Base-by-base conservation (phyloP, 1,284 basidiomycete genomes). In the Polyporus tsugae region DNA sequence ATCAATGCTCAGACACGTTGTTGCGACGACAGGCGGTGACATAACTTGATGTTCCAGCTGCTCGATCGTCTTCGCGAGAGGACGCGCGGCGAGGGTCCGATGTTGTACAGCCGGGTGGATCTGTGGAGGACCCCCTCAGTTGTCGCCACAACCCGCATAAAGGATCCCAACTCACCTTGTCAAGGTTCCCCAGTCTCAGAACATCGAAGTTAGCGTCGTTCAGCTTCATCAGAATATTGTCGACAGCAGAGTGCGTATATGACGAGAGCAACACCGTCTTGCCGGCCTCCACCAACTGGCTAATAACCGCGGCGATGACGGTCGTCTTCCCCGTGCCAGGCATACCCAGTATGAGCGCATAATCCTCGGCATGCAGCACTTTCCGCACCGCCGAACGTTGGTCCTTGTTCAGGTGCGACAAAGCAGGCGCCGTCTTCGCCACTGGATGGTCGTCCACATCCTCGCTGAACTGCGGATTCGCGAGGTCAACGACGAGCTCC, bases 241-340 rank as follows among this genome's bases (percentile, higher is more conserved):
- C 97, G 58, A 99, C 97, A 0, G 98, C 98, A 7, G 96, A 98
- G 82, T 99, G 98, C 1, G 97, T 99, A 78, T 99, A 98, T 59
- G 94, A 95, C 1, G 95, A 94, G 66, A 99, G 80, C 29, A 99
- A 80, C 6, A 99, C 94, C 0, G 88, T 94, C 83, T 98, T 96
- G 4, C 95, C 95, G 78, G 89, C 83, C 52, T 82, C 84, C 1
- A 95, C 95, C 6, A 99, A 82, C 33, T 88, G 85, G 73, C 89
- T 88, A 77, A 99, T 96, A 53, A 98, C 87, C 52, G 95, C 91
- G 0, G 95, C 95, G 65, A 99, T 93, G 4, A 97, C 94, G 0
- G 96, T 98, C 42, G 97, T 98, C 82, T 99, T 99, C 10, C 97
- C 97, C 2, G 98, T 99, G 0, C 97, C 97, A 1, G 97, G 97